Evolutionary conservation across 148 eudicot genomes (phyloP).

Genomic region (Camellia granthamiana): DNA sequence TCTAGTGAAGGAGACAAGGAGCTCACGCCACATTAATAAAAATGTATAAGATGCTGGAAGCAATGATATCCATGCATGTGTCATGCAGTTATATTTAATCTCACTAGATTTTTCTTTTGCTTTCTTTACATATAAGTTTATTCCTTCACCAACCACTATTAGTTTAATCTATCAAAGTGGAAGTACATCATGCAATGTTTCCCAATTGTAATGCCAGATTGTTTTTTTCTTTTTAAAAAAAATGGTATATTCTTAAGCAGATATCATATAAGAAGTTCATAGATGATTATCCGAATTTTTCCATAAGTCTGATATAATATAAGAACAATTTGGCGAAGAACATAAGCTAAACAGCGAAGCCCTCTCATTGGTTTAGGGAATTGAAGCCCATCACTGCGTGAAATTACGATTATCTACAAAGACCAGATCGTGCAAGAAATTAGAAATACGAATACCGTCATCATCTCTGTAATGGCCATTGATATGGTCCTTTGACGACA

Average conservation of each 20-base stretch:
- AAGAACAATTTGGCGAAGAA: neutral
- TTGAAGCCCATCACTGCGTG: neutral
- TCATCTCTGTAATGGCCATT: constrained; percentile 35
- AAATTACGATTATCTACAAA: neutral
- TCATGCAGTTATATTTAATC: neutral
- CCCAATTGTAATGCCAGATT: neutral
- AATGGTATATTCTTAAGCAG: neutral
- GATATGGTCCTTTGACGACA: constrained; percentile 47
- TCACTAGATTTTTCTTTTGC: neutral
- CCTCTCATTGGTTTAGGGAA: neutral
- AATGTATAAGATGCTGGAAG: neutral
- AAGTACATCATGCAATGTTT: neutral
- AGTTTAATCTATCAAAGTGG: neutral
- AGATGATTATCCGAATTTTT: neutral
- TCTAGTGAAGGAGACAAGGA: neutral
- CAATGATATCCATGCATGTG: neutral
- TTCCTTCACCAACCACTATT: neutral
- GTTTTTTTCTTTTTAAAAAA: neutral
- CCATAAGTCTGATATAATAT: neutral
- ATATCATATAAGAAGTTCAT: neutral
- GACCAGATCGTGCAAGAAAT: constrained; percentile 7
- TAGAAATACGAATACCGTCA: constrained; percentile 34
- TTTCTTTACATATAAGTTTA: neutral
- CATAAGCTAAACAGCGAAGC: neutral
- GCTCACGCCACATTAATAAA: neutral